A percentile compares a stretch with the other conserved stretches of the same genome.
Evolutionary conservation across 2,329 filamentous ascomycete genomes (phyloP).

Genomic region (Fusarium sp.): DNA sequence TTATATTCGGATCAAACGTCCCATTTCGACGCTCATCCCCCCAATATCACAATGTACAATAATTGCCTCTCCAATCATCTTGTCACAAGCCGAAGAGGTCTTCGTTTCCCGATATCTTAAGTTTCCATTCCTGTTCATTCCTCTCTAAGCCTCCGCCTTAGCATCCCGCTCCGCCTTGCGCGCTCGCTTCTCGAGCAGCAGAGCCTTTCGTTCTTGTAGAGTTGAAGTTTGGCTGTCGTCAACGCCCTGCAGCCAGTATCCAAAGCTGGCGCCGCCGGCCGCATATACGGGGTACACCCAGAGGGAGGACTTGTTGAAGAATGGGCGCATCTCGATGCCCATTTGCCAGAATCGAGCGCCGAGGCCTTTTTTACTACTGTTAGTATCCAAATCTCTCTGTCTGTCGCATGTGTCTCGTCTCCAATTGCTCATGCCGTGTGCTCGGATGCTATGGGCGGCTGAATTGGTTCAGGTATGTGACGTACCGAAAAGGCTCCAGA

Average conservation of each 20-base stretch:
- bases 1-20: conserved; percentile 36
- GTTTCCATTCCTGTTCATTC: conserved; percentile 1
- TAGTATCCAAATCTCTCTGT: not conserved
- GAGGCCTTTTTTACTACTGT: conserved; percentile 67
- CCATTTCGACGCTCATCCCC: conserved; percentile 38
- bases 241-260: conserved; percentile 95
- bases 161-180: conserved; percentile 60
- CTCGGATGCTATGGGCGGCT: not conserved
- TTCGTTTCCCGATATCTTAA: conserved; percentile 17
- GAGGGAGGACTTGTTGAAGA: conserved; percentile 83
- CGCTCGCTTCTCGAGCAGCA: conserved; percentile 87
- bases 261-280: conserved; percentile 85
- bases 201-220: conserved; percentile 79
- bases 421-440: not conserved
- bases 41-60: conserved; percentile 40
- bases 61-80: conserved; percentile 7
- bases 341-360: conserved; percentile 95
- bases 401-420: not conserved
- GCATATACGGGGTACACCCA: conserved; percentile 95
- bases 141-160: conserved; percentile 37
- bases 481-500: conserved; percentile 91
- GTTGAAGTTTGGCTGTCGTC: conserved; percentile 82
- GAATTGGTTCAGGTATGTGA: conserved; percentile 25
- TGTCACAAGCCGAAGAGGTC: not conserved
- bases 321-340: conserved; percentile 96